phyloP scores from a whole-genome alignment of 208 protist species.

The Trypanosoma lewisi region DNA sequence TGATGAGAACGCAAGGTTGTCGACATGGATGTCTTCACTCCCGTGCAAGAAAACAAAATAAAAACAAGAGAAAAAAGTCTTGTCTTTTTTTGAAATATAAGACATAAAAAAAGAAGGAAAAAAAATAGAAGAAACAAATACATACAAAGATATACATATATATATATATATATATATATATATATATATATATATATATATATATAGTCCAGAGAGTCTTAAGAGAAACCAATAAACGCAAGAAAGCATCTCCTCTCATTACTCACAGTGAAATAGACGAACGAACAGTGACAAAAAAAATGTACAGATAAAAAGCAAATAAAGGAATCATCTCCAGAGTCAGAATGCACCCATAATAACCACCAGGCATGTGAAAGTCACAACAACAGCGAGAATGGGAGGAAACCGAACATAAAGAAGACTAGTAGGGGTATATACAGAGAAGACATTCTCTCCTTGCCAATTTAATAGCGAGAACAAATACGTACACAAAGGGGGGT shows the following conservation, averaged over 20 bases:
- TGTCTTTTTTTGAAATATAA: neutral
- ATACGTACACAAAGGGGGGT: neutral
- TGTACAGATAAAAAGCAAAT: neutral
- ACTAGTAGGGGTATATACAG: neutral
- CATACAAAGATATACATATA: neutral
- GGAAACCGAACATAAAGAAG: too few species aligned
- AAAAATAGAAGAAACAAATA: neutral
- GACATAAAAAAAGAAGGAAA: neutral
- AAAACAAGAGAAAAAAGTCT: neutral
- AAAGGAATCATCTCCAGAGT: neutral
- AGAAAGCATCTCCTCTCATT: neutral
- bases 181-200: neutral
- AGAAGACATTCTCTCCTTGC: neutral
- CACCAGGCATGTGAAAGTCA: too few species aligned
- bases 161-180: neutral
- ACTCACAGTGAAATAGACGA: neutral
- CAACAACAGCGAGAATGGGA: neutral
- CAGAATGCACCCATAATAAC: too few species aligned
- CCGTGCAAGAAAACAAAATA: neutral
- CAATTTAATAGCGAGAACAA: neutral
- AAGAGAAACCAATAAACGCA: too few species aligned
- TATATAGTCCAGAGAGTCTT: too few species aligned
- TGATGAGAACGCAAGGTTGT: neutral
- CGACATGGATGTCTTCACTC: conserved; percentile 5
- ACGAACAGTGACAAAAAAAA: neutral